A percentile compares a stretch with the other conserved stretches of the same genome.
Evolutionary conservation across 257 asterid species (phyloP).

Genomic region (Dorcoceras hygrometricum): DNA sequence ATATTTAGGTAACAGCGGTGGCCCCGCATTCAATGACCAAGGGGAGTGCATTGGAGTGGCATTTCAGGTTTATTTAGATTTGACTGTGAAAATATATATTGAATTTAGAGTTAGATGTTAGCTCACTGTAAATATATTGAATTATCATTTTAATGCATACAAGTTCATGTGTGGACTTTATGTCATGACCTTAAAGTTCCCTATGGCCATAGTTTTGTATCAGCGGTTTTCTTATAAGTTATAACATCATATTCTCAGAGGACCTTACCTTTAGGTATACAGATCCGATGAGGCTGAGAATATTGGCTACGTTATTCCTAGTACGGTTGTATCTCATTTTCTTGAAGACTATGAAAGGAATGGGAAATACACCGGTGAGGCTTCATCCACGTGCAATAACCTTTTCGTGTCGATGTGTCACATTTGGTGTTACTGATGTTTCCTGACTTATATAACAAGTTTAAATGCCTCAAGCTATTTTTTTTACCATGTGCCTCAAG

Average conservation of each 20-base stretch:
- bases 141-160: slow-evolving; percentile 13
- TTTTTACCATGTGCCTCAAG: too few species aligned
- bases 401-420: background rate
- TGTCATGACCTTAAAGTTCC: slow-evolving; percentile 8
- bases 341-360: slow-evolving; percentile 87
- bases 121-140: slow-evolving; percentile 14
- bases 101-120: background rate
- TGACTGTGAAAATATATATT: slow-evolving; percentile 1
- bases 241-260: slow-evolving; percentile 33
- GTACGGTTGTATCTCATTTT: slow-evolving; percentile 91
- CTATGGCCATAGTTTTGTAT: slow-evolving; percentile 15
- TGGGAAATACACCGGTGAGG: slow-evolving; percentile 84
- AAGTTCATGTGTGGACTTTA: slow-evolving; percentile 11
- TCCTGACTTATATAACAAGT: background rate
- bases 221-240: slow-evolving; percentile 3
- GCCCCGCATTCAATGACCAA: slow-evolving; percentile 92
- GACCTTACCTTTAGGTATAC: slow-evolving; percentile 70
- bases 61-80: slow-evolving; percentile 62
- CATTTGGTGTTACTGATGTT: background rate
- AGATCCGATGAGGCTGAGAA: slow-evolving; percentile 95
- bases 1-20: slow-evolving; percentile 86
- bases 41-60: slow-evolving; percentile 99
- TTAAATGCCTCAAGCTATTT: background rate
- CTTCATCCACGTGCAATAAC: slow-evolving; percentile 22
- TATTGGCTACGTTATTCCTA: slow-evolving; percentile 94